These are phyloP conservation scores for Coprinopsis cinerea DNA, from an alignment of 768 basidiomycete genomes.

Conservation along the genomic window DNA sequence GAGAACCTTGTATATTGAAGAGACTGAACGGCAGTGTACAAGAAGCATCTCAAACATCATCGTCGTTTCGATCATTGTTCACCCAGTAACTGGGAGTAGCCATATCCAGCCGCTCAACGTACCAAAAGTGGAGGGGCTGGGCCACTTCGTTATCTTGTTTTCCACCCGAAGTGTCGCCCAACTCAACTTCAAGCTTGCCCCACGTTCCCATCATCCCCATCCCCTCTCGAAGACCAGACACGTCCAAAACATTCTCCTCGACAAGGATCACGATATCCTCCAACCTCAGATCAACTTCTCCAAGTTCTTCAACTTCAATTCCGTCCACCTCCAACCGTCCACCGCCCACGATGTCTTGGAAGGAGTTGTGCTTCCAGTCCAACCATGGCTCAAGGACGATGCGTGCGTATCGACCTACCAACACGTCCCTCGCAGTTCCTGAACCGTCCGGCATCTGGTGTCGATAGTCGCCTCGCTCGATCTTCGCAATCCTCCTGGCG, in stretches of 20 bases:
- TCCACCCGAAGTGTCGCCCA: neutral
- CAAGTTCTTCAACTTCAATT: neutral
- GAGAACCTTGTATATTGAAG: no score
- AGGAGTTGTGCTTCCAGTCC: neutral
- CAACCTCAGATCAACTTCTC: neutral
- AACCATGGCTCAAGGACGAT: neutral
- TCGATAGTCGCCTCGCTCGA: no score
- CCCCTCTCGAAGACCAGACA: neutral
- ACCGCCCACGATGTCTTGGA: neutral
- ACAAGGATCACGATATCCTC: neutral
- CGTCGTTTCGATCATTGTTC: neutral
- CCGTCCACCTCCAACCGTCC: neutral
- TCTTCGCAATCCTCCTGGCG: neutral
- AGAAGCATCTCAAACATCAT: neutral
- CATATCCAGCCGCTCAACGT: neutral
- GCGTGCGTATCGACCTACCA: neutral
- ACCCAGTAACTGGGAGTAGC: neutral
- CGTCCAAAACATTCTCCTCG: neutral
- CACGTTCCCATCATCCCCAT: neutral
- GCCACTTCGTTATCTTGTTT: neutral
- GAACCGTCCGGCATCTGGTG: neutral
- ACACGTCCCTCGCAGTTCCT: neutral
- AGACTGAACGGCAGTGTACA: no score
- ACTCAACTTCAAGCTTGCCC: neutral
- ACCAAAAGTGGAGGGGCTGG: neutral